phyloP scores from a whole-genome alignment of 176 grass and related monocot genomes.

The Miscanthus lutarioriparius region DNA sequence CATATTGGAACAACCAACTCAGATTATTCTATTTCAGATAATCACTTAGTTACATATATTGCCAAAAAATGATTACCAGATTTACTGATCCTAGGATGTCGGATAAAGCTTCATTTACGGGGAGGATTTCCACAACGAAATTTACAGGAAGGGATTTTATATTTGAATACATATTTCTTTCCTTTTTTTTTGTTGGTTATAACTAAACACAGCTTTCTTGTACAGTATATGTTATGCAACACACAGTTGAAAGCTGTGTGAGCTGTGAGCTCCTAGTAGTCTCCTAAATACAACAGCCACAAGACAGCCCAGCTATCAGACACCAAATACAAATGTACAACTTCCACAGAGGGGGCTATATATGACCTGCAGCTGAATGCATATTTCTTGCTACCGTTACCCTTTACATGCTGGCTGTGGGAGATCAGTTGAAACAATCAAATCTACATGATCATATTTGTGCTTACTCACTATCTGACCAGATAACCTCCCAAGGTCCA shows the following conservation, averaged over 20 bases:
- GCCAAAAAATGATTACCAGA: not conserved
- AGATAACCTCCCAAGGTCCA: slow-evolving; percentile 56
- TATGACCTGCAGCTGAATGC: not conserved
- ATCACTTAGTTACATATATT: not conserved
- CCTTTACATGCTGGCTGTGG: not conserved
- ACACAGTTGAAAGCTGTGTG: too few species aligned
- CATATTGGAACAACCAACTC: not conserved
- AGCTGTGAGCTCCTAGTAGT: not conserved
- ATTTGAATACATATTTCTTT: not conserved
- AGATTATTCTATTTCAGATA: not conserved
- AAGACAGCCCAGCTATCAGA: not conserved
- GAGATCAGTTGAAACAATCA: not conserved
- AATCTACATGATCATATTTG: not conserved
- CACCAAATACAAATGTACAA: not conserved
- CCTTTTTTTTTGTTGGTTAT: too few species aligned
- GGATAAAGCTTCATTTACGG: not conserved
- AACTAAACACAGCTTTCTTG: too few species aligned
- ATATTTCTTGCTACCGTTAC: not conserved
- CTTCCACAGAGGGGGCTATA: not conserved
- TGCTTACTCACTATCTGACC: slow-evolving; percentile 40
- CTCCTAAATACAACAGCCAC: not conserved
- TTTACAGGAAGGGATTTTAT: not conserved
- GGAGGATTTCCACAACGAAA: not conserved
- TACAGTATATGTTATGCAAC: too few species aligned
- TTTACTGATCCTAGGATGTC: not conserved